phyloP scores from a whole-genome alignment of 2,329 filamentous ascomycete genomes.

The Stagonosporopsis chrysanthemi region DNA sequence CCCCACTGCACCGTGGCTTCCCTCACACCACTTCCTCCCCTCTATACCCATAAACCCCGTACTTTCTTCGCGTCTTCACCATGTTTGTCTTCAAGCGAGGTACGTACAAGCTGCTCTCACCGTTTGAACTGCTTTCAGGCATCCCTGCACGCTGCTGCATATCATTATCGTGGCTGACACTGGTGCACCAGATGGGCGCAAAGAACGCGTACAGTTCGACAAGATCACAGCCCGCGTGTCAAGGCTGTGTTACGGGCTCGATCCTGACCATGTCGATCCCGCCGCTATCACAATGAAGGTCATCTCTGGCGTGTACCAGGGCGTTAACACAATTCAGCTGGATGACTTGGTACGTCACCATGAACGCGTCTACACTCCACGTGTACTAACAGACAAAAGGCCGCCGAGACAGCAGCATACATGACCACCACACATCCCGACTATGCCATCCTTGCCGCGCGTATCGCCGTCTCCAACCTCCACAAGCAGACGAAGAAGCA shows the following conservation, averaged over 20 bases:
- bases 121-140: conserved; percentile 19
- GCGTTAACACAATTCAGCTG: conserved; percentile 93
- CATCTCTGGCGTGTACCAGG: conserved; percentile 98
- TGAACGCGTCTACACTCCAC: conserved; percentile 25
- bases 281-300: conserved; percentile 99
- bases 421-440: conserved; percentile 99
- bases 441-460: conserved; percentile 96
- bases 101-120: conserved; percentile 34
- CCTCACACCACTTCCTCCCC: conserved; percentile 28
- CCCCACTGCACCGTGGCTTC: conserved; percentile 31
- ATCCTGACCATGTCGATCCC: conserved; percentile 93
- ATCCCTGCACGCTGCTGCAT: conserved; percentile 28
- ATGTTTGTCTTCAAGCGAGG: conserved; percentile 55
- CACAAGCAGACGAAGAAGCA: conserved; percentile 99
- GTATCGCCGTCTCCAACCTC: conserved; percentile 98
- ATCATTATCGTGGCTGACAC: conserved; percentile 36
- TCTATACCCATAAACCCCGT: conserved; percentile 38
- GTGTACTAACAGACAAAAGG: conserved; percentile 61
- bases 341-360: conserved; percentile 82
- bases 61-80: conserved; percentile 35
- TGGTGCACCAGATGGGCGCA: conserved; percentile 81
- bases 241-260: conserved; percentile 94
- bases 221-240: conserved; percentile 99
- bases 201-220: conserved; percentile 99
- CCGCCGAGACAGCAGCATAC: conserved; percentile 97